phyloP scores from a whole-genome alignment of 805 yeast species.

The Candida krabiensis region DNA sequence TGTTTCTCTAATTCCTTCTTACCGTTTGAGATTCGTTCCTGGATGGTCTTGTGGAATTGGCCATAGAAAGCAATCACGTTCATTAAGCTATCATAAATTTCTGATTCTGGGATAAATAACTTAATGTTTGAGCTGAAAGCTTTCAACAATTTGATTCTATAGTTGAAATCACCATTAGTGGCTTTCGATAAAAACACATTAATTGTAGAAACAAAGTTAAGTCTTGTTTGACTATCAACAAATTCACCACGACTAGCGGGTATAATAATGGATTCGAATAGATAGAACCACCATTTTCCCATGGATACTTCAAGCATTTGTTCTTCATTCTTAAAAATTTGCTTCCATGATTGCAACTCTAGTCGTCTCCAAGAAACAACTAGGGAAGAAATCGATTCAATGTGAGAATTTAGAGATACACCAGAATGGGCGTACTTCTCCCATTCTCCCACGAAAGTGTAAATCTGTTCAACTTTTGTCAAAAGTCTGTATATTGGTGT shows the following conservation, averaged over 20 bases:
- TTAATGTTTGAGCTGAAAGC: slow-evolving; percentile 63
- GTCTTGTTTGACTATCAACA: slow-evolving; percentile 33
- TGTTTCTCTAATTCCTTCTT: slow-evolving; percentile 70
- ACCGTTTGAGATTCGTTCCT: slow-evolving; percentile 41
- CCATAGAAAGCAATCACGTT: slow-evolving; percentile 64
- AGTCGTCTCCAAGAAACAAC: slow-evolving; percentile 90
- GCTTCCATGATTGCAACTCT: slow-evolving; percentile 84
- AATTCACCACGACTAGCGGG: slow-evolving; percentile 44
- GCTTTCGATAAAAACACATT: slow-evolving; percentile 76
- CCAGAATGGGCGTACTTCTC: slow-evolving; percentile 84
- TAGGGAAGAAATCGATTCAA: slow-evolving; percentile 59
- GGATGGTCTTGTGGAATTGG: slow-evolving; percentile 59
- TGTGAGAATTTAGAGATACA: slow-evolving; percentile 58
- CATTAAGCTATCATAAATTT: slow-evolving; percentile 42
- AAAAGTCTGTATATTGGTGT: slow-evolving; percentile 78
- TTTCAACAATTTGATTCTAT: slow-evolving; percentile 57
- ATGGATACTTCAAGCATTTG: slow-evolving; percentile 42
- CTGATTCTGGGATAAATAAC: slow-evolving; percentile 27
- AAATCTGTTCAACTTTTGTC: slow-evolving; percentile 83
- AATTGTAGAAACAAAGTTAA: slow-evolving; percentile 54
- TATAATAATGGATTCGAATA: slow-evolving; percentile 76
- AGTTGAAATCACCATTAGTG: slow-evolving; percentile 68
- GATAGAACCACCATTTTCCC: slow-evolving; percentile 90
- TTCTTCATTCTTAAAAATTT: slow-evolving; percentile 68
- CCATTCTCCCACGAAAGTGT: slow-evolving; percentile 86